Base-by-base conservation (phyloP, 768 basidiomycete species). In the Coprinellus micaceus region DNA sequence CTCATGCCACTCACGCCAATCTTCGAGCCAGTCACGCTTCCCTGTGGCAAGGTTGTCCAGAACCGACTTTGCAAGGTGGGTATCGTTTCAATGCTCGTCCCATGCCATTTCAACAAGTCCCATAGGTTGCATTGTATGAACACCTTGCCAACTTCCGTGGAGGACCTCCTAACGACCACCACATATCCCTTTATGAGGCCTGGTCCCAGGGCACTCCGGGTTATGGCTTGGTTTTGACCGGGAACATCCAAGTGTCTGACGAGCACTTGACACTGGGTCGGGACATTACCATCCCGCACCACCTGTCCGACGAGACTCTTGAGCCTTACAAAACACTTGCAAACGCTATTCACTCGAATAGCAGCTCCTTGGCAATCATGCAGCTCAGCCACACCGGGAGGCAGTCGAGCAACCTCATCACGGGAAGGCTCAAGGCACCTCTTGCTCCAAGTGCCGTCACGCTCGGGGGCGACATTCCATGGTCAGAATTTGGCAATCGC, bases 151-250 rank as follows among this genome's bases (percentile, higher is more conserved):
- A 68, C 3, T 73, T 86, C 28, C 71, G 72, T 10, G 89, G 91
- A 21, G 91, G 91, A 0, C 79, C 81, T 10, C 94, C 94, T 0
- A 91, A 89, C 59, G 62, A 71, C 13, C 67, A 75, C 43, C 89
- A 94, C 67, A 64, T 77, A 33, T 63, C 70, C 0, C 75, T 97
- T 26, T 97, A 98, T 66, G 69, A 80, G 0, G 73, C 75, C 61
- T 98, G 94, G 94, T 82, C 84, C 1, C 67, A 74, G 52, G 81
- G 87, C 11, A 21, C 47, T 30, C 49, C 29, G 29, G 78, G 79
- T 46, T 98, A 91, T 91, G 95, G 92, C 0, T 91, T 97, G 79
- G 73, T 96, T 45, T 67, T 95, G 26, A 92, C 94, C 0, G 95
- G 95, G 3, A 94, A 94, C 60, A 79, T 91, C 3, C 88, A 89